phyloP scores from a whole-genome alignment of 345 rosid genomes.

The Salix viminalis region DNA sequence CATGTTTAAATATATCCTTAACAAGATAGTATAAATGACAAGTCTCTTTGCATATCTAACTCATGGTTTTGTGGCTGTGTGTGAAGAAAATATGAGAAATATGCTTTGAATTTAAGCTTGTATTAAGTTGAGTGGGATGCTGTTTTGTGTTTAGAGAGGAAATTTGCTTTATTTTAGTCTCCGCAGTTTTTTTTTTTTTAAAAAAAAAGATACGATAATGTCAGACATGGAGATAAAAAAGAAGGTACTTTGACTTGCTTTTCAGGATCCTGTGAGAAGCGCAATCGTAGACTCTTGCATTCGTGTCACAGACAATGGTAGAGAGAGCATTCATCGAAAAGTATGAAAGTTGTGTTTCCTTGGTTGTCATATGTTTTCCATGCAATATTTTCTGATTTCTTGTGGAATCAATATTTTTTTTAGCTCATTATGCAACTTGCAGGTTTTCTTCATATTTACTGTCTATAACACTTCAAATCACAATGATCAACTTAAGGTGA shows the following conservation, averaged over 20 bases:
- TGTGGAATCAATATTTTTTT: conserved; percentile 4
- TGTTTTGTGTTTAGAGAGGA: too few relatives aligned
- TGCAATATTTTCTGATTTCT: conserved; percentile 5
- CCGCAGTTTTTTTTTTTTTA: neutral
- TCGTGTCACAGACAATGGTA: conserved; percentile 86
- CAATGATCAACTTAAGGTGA: conserved; percentile 90
- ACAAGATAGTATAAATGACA: neutral
- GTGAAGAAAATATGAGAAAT: too few relatives aligned
- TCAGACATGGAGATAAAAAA: neutral
- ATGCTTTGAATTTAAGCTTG: too few relatives aligned
- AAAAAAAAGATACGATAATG: neutral
- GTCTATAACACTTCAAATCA: conserved; percentile 82
- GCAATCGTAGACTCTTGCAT: conserved; percentile 80
- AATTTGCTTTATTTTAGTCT: too few relatives aligned
- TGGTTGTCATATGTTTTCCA: neutral
- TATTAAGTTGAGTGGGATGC: too few relatives aligned
- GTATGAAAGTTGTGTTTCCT: conserved; percentile 35
- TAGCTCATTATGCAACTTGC: conserved; percentile 25
- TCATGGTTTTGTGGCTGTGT: too few relatives aligned
- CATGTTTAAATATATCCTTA: neutral
- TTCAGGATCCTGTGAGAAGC: conserved; percentile 72
- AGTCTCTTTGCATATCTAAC: neutral
- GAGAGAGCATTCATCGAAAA: conserved; percentile 88
- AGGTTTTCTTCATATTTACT: conserved; percentile 87
- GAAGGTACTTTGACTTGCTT: neutral